These are phyloP conservation scores for Fusarium pseudonygamai DNA, from an alignment of 2,329 filamentous ascomycete genomes.

Conservation along the genomic window DNA sequence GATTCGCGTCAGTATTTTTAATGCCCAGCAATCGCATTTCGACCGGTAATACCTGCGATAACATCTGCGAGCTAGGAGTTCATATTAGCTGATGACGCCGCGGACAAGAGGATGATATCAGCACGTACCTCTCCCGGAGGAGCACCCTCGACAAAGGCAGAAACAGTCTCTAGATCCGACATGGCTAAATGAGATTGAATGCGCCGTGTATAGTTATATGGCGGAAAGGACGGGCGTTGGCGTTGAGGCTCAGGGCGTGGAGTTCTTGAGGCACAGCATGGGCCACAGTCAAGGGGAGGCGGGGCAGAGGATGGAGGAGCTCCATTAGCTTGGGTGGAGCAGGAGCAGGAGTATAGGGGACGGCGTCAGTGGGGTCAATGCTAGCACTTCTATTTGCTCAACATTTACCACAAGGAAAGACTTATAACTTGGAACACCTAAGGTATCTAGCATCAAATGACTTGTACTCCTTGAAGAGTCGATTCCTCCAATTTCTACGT, in stretches of 20 bases:
- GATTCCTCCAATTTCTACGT: neutral
- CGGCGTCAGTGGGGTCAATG: conserved; percentile 21
- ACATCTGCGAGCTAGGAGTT: conserved; percentile 80
- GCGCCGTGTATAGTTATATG: conserved; percentile 5
- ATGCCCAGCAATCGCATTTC: neutral
- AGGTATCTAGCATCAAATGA: neutral
- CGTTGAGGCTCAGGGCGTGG: conserved; percentile 33
- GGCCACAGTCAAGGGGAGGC: conserved; percentile 31
- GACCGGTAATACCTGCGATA: conserved; percentile 72
- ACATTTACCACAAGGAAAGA: neutral
- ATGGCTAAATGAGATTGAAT: conserved; percentile 37
- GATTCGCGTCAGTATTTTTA: conserved; percentile 32
- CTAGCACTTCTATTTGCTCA: neutral
- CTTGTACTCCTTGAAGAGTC: neutral
- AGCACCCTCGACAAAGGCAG: conserved; percentile 91
- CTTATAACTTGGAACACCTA: neutral
- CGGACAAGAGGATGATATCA: conserved; percentile 17
- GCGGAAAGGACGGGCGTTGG: conserved; percentile 13
- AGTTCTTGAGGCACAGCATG: conserved; percentile 29
- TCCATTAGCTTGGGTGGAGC: conserved; percentile 33
- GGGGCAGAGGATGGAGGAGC: conserved; percentile 38
- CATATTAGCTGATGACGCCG: conserved; percentile 45
- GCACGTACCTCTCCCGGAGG: conserved; percentile 90
- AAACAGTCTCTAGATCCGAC: conserved; percentile 61
- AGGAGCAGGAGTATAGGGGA: neutral